Percentiles rank a stretch among this genome's conserved stretches.
phyloP scores from a whole-genome alignment of 1,284 basidiomycete genomes.

The Exobasidium rhododendri region DNA sequence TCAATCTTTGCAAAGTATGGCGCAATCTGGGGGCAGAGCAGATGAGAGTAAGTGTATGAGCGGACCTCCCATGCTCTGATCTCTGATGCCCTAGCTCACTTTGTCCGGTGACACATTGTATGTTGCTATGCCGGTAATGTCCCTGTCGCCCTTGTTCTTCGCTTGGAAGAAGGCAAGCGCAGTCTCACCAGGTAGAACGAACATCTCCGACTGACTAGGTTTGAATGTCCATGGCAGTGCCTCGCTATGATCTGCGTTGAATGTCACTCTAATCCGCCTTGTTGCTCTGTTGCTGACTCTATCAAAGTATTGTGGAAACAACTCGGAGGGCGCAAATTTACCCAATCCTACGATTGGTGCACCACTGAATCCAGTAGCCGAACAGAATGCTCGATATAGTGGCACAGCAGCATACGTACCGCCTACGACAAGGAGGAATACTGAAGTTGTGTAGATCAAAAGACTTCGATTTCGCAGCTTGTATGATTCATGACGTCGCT shows the following conservation, averaged over 20 bases:
- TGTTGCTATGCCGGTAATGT: conserved; percentile 96
- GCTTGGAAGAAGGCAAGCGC: conserved; percentile 95
- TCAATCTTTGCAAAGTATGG: conserved; percentile 99
- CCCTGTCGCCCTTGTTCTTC: conserved; percentile 76
- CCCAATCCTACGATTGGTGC: conserved; percentile 71
- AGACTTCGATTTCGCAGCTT: conserved; percentile 2
- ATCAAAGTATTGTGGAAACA: conserved; percentile 30
- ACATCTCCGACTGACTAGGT: conserved; percentile 84
- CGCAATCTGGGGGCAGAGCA: too few species aligned
- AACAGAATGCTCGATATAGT: conserved; percentile 94
- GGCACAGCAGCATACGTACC: conserved; percentile 94
- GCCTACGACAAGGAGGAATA: conserved; percentile 75
- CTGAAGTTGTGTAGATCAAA: conserved; percentile 10
- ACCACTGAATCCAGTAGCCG: conserved; percentile 92
- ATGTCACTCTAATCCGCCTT: conserved; percentile 77
- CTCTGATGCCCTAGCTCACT: conserved; percentile 60
- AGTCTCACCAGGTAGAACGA: conserved; percentile 90
- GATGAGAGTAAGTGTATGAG: background rate
- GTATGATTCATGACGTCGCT: conserved; percentile 3
- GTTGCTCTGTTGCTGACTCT: conserved; percentile 55
- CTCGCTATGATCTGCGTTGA: conserved; percentile 87
- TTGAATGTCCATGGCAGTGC: conserved; percentile 89
- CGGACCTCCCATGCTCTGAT: too few species aligned
- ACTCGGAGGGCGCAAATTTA: conserved; percentile 35
- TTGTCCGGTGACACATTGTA: conserved; percentile 93